Evolutionary conservation across 306 rosid species (phyloP).

Genomic region (Fagus crenata): DNA sequence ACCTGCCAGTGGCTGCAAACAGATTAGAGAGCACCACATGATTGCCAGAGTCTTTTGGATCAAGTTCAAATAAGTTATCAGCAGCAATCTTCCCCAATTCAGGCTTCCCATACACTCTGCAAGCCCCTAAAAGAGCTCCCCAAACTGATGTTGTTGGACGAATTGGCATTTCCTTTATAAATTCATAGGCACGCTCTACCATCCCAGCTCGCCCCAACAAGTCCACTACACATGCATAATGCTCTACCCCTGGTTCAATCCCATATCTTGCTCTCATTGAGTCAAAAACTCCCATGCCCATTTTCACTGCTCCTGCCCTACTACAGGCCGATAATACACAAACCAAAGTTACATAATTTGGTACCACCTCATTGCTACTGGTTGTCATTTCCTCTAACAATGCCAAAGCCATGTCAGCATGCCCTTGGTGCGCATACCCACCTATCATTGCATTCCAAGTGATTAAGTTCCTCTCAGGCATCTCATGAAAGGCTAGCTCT

Average conservation of each 20-base stretch:
- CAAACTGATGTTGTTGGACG: conserved; percentile 69
- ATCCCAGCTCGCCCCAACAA: conserved; percentile 76
- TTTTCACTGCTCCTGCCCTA: conserved; percentile 71
- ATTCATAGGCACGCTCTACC: conserved; percentile 80
- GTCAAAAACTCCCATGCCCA: conserved; percentile 64
- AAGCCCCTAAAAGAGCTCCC: conserved; percentile 89
- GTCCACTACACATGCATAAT: conserved; percentile 80
- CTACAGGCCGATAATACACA: conserved; percentile 77
- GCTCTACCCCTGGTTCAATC: conserved; percentile 75
- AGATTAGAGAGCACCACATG: conserved; percentile 81
- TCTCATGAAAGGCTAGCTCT: conserved; percentile 49
- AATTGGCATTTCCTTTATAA: conserved; percentile 66
- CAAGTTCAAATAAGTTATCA: conserved; percentile 71
- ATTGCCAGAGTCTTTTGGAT: conserved; percentile 87
- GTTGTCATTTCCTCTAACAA: conserved; percentile 59
- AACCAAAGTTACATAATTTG: conserved; percentile 70
- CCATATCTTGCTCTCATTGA: conserved; percentile 59
- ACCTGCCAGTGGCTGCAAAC: conserved; percentile 85
- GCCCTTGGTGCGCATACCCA: conserved; percentile 77
- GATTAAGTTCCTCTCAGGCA: conserved; percentile 65
- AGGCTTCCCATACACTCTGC: conserved; percentile 68
- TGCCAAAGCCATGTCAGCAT: conserved; percentile 59
- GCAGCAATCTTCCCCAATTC: conserved; percentile 78
- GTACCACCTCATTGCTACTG: conserved; percentile 31
- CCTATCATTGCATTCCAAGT: conserved; percentile 74